These are phyloP conservation scores for Phlyctochytrium bullatum DNA, from an alignment of 192 early-diverging fungal species.

Conservation along the genomic window DNA sequence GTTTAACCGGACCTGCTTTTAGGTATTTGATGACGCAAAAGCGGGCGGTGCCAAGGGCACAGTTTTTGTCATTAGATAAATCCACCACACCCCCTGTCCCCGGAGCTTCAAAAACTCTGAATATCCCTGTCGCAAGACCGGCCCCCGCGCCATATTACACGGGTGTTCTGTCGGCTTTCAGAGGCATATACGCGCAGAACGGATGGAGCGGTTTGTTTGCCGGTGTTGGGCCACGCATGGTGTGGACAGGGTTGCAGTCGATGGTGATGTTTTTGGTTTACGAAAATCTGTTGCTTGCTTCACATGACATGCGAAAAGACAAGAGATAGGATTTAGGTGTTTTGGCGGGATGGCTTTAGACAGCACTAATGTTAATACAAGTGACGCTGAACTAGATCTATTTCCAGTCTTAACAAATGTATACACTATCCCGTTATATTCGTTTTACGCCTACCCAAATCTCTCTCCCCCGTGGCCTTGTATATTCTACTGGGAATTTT, in stretches of 20 bases:
- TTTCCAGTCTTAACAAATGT: too few species aligned
- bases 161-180: constrained; percentile 21
- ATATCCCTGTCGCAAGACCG: background rate
- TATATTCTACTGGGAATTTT: constrained; percentile 33
- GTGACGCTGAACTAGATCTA: too few species aligned
- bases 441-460: too few species aligned
- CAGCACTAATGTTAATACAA: too few species aligned
- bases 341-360: too few species aligned
- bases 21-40: constrained; percentile 35
- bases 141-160: constrained; percentile 17
- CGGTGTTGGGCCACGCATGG: constrained; percentile 77
- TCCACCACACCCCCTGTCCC: background rate
- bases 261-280: constrained; percentile 74
- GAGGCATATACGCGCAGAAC: constrained; percentile 25
- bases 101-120: background rate
- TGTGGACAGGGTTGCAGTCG: constrained; percentile 73
- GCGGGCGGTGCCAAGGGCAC: constrained; percentile 7
- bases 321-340: too few species aligned
- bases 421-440: too few species aligned
- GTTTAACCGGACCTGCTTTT: too few species aligned
- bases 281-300: constrained; percentile 37
- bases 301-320: background rate
- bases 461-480: too few species aligned
- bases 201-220: constrained; percentile 69
- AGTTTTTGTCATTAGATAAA: background rate